Base-by-base conservation (phyloP, 768 basidiomycete species). In the Omphalotus guepiniiformis region DNA sequence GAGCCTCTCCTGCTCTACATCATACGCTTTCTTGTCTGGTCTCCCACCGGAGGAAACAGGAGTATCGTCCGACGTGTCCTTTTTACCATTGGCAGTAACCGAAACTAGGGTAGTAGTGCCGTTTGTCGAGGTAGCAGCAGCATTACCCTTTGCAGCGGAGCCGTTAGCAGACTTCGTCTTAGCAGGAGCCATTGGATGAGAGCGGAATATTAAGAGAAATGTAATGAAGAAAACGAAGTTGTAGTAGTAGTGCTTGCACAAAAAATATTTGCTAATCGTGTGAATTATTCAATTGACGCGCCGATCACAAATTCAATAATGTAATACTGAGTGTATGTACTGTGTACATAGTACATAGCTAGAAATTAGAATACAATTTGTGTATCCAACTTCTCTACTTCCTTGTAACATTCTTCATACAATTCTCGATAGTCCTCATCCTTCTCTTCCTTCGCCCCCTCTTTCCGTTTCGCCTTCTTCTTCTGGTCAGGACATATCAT, bases 401-500 rank as follows among this genome's bases (percentile, higher is more conserved):
- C 95, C 60, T 76, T 74, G 58, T 76, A 81, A 59, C 89, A 86
- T 62, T 96, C 92, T 36, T 88, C 82, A 65, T 94, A 93, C 51
- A 88, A 66, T 59, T 91, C 88, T 62, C 77, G 77, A 68, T 89
- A 95, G 59, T 96, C 94, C 47, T 87, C 85, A 51, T 91, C 88
- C 58, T 78, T 79, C 19, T 75, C 80, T 32, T 78, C 84, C 37
- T 64, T 66, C 40, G 70, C 70, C 7, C 71, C 78, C 35, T 81
- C 83, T 56, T 86, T 84, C 58, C 72, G 69, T 58, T 81, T 83
- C 39, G 66, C 63, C 61, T 83, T 87, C 64, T 80, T 82, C 63
- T 90, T 89, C 62, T 81, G 75, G 60, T 85, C 74, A 1, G 90
- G 88, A 63, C 88, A 93, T 43, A 98, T 75, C 82, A 99, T 88